Base-by-base conservation (phyloP, 2,329 filamentous ascomycete species). In the Elsinoe necatrix region DNA sequence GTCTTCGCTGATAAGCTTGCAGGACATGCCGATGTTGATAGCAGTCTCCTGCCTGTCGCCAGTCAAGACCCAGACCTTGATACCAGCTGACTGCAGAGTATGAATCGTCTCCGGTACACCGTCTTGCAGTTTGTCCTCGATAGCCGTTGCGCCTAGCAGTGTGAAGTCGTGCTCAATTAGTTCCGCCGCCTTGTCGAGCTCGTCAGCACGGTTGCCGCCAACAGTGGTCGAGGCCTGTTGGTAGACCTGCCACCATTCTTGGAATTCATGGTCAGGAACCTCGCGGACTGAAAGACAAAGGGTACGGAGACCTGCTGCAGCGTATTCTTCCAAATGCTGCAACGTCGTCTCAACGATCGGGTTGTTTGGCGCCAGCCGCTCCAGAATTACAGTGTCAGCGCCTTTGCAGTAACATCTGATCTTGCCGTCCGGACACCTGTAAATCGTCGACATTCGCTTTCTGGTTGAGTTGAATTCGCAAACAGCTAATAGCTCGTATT, bases 11-110 rank as follows among this genome's bases (percentile, higher is more conserved):
- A 98, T 89, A 51, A 98, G 80, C 74, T 97, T 97, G 75, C 93
- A 98, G 70, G 90, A 96, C 93, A 98, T 98, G 62, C 95, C 93
- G 63, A 98, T 98, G 71, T 98, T 98, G 80, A 98, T 98, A 57
- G 93, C 93, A 25, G 93, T 98, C 72, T 98, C 93, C 73, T 98
- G 95, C 65, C 93, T 83, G 76, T 98, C 93, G 65, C 93, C 93
- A 37, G 93, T 98, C 71, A 98, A 73, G 18, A 98, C 93, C 93
- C 93, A 98, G 56, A 98, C 86, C 73, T 98, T 98, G 77, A 98
- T 97, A 55, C 91, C 92, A 21, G 95, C 93, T 62, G 91, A 88
- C 71, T 98, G 95, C 25, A 98, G 77, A 0, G 93, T 98, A 70
- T 96, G 90, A 58, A 98, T 98, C 0, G 93, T 98, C 71, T 98